Base-by-base conservation (phyloP, 257 asterid genomes). In the Solanum clarkiae region DNA sequence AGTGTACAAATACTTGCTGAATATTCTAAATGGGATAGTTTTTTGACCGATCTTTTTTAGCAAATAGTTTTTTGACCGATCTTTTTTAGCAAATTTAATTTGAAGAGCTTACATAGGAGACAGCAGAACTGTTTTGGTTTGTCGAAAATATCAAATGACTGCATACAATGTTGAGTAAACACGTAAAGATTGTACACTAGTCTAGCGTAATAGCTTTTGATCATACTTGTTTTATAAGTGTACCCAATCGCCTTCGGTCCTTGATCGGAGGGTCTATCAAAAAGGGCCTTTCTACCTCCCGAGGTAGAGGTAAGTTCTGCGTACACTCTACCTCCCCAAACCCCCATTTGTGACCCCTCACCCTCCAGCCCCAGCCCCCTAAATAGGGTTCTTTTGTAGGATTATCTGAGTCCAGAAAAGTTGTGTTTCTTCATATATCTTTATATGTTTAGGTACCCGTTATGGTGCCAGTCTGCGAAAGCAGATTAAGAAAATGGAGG, bases 401-500 rank as follows among this genome's bases (percentile, higher is more conserved):
- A 14, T 7, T 12, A 18, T 5, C 44, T 44, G 10, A 7, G 17
- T 2, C 17, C 13, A 10, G 3, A 24, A 26, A 51, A 47, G 45
- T 29, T 26, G 24, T 2, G 47, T 8, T 5, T 12, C 86, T 84
- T 12, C 66, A 18, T 49, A 22, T 84, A 45, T 68, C 44, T 17
- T 6, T 51, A 11, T 68, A 7, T 85, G 17, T 83, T 20, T 62
- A 90, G 92, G 92, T 68, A 90, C 92, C 75, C 86, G 92, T 11
- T 90, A 90, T 81, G 92, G 92, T 14, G 92, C 92, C 80, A 90
- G 92, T 86, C 85, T 90, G 86, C 87, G 92, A 32, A 90, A 90
- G 86, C 92, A 90, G 87, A 90, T 90, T 57, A 90, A 90, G 88
- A 90, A 90, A 85, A 90, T 90, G 92, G 92, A 90, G 86, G 90